Conservation (phyloP, 2,329 filamentous ascomycete genomes). For the Didymella sp. region DNA sequence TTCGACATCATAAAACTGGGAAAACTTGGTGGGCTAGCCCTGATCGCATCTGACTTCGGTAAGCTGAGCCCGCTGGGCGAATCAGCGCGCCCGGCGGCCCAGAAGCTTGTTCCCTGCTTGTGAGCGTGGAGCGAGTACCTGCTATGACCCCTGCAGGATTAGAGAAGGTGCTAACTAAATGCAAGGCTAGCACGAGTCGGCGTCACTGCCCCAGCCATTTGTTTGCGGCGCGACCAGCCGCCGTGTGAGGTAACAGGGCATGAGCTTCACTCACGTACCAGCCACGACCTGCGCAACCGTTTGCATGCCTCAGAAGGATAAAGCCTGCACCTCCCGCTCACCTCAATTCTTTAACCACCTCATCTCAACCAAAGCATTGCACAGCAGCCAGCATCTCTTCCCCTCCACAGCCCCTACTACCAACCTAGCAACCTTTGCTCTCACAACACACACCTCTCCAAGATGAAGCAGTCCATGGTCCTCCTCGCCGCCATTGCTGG, state of each 20-base stretch:
- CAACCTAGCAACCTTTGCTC: slow-evolving; percentile 30
- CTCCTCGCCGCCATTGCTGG: slow-evolving; percentile 46
- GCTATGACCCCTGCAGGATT: slow-evolving; percentile 20
- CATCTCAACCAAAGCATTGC: slow-evolving; percentile 19
- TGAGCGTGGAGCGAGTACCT: slow-evolving; percentile 29
- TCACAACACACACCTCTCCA: slow-evolving; percentile 17
- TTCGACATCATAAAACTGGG: slow-evolving; percentile 31
- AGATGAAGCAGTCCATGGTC: slow-evolving; percentile 51
- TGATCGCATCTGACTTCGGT: slow-evolving; percentile 12
- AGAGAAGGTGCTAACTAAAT: background rate
- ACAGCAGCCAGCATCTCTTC: slow-evolving; percentile 19
- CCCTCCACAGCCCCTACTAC: slow-evolving; percentile 24
- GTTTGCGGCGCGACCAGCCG: slow-evolving; percentile 23
- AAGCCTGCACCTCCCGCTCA: slow-evolving; percentile 20
- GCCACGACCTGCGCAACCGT: slow-evolving; percentile 22
- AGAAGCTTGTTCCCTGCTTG: slow-evolving; percentile 22
- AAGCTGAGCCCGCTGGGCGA: slow-evolving; percentile 25
- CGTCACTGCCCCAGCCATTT: slow-evolving; percentile 28
- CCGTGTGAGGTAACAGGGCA: slow-evolving; percentile 19
- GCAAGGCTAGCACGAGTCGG: slow-evolving; percentile 12
- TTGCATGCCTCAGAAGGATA: slow-evolving; percentile 12
- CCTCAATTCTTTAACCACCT: slow-evolving; percentile 13
- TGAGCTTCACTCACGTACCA: slow-evolving; percentile 18
- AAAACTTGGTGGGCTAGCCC: slow-evolving; percentile 13
- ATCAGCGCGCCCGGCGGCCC: slow-evolving; percentile 13